phyloP scores from a whole-genome alignment of 2,329 filamentous ascomycete species.

The Ambrosiella cleistominuta region DNA sequence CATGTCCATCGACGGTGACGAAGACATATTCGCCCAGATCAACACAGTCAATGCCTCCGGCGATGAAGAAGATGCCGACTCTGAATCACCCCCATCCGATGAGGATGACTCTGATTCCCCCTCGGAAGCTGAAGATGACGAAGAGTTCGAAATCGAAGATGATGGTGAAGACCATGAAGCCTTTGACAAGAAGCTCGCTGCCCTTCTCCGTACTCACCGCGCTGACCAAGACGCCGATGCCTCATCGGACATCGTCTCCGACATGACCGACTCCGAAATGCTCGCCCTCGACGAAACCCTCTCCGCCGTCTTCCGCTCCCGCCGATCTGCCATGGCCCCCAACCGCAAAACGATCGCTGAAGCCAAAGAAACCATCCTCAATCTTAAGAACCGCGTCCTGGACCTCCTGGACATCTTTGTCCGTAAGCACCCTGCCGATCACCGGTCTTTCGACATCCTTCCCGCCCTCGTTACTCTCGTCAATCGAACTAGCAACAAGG shows the following conservation, averaged over 20 bases:
- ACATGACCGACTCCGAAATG: slow-evolving; percentile 97
- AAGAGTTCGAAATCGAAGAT: slow-evolving; percentile 20
- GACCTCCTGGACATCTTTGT: slow-evolving; percentile 76
- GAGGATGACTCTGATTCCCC: slow-evolving; percentile 25
- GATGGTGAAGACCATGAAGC: slow-evolving; percentile 28
- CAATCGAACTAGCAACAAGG: slow-evolving; percentile 58
- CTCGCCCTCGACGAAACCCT: slow-evolving; percentile 71
- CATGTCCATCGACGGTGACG: slow-evolving; percentile 25
- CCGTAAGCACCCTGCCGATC: slow-evolving; percentile 54
- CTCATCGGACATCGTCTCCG: slow-evolving; percentile 45
- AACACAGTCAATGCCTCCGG: slow-evolving; percentile 22
- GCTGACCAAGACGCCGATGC: slow-evolving; percentile 41
- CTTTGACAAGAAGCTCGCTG: slow-evolving; percentile 58
- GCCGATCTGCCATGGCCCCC: slow-evolving; percentile 41
- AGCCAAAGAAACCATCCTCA: slow-evolving; percentile 73
- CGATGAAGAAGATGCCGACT: slow-evolving; percentile 24
- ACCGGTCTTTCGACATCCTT: slow-evolving; percentile 50
- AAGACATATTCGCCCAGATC: slow-evolving; percentile 17
- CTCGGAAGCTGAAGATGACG: slow-evolving; percentile 15
- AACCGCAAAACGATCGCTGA: slow-evolving; percentile 75
- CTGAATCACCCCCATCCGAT: slow-evolving; percentile 21
- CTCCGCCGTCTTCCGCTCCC: slow-evolving; percentile 67
- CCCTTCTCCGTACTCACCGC: slow-evolving; percentile 56
- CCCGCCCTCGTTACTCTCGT: slow-evolving; percentile 61
- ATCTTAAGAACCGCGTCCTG: slow-evolving; percentile 87